Evolutionary conservation across 23 red algal genomes (phyloP).

Genomic region (Agarophyton chilense): DNA sequence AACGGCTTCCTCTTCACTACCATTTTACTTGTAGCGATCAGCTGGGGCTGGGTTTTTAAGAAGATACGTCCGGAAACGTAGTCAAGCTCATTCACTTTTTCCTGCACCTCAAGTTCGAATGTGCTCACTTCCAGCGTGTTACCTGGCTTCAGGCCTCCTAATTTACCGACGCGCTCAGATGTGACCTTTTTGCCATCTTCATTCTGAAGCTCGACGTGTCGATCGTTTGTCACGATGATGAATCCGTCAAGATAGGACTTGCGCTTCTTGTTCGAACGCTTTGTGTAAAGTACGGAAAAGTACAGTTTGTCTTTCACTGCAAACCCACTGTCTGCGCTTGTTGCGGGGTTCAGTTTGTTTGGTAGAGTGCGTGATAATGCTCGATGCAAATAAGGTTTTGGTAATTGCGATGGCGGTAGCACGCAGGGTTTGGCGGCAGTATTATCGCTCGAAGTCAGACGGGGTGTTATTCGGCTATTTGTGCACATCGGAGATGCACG

Average conservation of each 20-base stretch:
- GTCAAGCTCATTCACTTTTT: conserved; percentile 52
- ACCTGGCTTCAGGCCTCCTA: conserved; percentile 71
- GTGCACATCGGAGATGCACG: conserved; percentile 12
- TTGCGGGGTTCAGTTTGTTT: not conserved
- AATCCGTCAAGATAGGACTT: conserved; percentile 77
- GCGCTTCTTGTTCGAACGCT: conserved; percentile 68
- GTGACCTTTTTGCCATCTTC: conserved; percentile 58
- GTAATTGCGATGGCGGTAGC: not conserved
- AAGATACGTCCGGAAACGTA: conserved; percentile 76
- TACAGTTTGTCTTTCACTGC: conserved; percentile 14
- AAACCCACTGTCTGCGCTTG: not conserved
- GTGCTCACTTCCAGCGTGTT: conserved; percentile 70
- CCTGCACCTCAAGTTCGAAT: conserved; percentile 70
- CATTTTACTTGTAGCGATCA: not conserved
- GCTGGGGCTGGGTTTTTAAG: conserved; percentile 31
- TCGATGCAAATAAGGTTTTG: not conserved
- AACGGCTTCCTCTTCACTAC: conserved; percentile 30
- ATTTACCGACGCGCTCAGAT: conserved; percentile 11
- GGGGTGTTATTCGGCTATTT: conserved; percentile 2
- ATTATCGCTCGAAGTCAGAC: not conserved
- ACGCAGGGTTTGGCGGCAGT: not conserved
- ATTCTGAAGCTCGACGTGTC: conserved; percentile 46
- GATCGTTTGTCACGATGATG: conserved; percentile 48
- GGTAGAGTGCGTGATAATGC: not conserved
- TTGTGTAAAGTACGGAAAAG: conserved; percentile 73